phyloP scores from a whole-genome alignment of 345 rosid species.

The Ceriops tagal region DNA sequence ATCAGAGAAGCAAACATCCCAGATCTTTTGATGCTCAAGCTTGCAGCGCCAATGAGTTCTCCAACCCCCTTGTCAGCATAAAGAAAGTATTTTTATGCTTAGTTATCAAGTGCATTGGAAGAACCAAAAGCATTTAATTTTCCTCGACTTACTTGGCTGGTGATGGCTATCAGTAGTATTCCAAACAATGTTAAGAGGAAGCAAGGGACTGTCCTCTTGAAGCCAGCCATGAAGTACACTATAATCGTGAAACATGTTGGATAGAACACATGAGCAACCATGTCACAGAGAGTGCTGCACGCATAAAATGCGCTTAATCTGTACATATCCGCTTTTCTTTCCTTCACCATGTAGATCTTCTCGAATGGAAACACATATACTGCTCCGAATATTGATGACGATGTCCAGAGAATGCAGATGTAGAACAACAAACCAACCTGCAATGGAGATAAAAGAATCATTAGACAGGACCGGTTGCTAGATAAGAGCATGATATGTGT shows the following conservation, averaged over 20 bases:
- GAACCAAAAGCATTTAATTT: background rate
- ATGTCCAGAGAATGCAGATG: slow-evolving; percentile 98
- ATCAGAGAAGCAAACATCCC: slow-evolving; percentile 88
- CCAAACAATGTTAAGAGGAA: slow-evolving; percentile 70
- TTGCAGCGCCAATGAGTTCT: slow-evolving; percentile 88
- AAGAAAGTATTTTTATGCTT: background rate
- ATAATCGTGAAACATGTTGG: slow-evolving; percentile 81
- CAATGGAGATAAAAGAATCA: background rate
- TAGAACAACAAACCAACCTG: slow-evolving; percentile 92
- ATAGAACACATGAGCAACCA: slow-evolving; percentile 85
- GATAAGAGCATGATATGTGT: too few species aligned
- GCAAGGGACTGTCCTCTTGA: slow-evolving; percentile 81
- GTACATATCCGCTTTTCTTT: slow-evolving; percentile 96
- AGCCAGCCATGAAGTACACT: slow-evolving; percentile 94
- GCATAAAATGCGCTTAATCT: slow-evolving; percentile 80
- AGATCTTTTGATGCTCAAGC: slow-evolving; percentile 78
- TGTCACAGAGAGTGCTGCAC: slow-evolving; percentile 91
- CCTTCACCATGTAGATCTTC: slow-evolving; percentile 83
- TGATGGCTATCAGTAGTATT: slow-evolving; percentile 61
- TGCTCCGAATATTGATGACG: slow-evolving; percentile 87
- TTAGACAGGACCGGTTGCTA: too few species aligned
- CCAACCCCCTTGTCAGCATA: slow-evolving; percentile 62
- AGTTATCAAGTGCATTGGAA: background rate
- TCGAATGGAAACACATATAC: slow-evolving; percentile 93
- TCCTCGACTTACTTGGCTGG: slow-evolving; percentile 76